Base-by-base conservation (phyloP, 2,329 filamentous ascomycete genomes). In the Ophiosphaerella narmari region DNA sequence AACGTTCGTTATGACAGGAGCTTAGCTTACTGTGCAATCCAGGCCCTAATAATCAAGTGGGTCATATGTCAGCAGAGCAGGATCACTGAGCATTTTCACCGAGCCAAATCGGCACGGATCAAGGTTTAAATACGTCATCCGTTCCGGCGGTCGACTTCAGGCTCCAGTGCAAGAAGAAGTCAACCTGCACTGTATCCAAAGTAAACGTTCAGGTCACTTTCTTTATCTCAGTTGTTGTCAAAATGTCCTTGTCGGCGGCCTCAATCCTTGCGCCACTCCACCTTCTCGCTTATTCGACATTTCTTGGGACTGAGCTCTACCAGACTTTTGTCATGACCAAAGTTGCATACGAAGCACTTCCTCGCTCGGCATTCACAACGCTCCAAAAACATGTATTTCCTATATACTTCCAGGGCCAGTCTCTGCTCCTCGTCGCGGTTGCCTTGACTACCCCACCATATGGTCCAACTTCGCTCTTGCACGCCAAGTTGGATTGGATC, bases 281-380 rank as follows among this genome's bases (percentile, higher is more conserved):
- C 45, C 55, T 77, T 8, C 47, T 77, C 9, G 59, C 68, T 1
- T 77, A 75, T 47, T 74, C 74, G 1, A 66, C 73, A 1, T 62
- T 77, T 6, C 63, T 77, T 4, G 74, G 74, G 11, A 70, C 70
- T 2, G 63, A 75, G 46, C 52, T 77, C 0, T 77, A 72, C 45
- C 61, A 77, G 56, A 75, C 59, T 52, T 76, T 77, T 43, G 50
- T 75, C 33, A 71, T 75, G 45, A 75, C 73, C 1, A 77, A 75
- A 54, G 54, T 78, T 14, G 66, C 71, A 18, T 71, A 69, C 49
- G 59, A 59, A 42, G 59, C 57, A 5, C 68, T 77, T 5, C 70
- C 75, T 0, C 64, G 65, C 41, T 63, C 68, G 1, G 60, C 71
- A 1, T 78, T 78, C 44, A 72, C 72, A 7, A 59, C 47, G 1